These are phyloP conservation scores for Tausonia pullulans DNA, from an alignment of 1,284 basidiomycete species.

Conservation along the genomic window DNA sequence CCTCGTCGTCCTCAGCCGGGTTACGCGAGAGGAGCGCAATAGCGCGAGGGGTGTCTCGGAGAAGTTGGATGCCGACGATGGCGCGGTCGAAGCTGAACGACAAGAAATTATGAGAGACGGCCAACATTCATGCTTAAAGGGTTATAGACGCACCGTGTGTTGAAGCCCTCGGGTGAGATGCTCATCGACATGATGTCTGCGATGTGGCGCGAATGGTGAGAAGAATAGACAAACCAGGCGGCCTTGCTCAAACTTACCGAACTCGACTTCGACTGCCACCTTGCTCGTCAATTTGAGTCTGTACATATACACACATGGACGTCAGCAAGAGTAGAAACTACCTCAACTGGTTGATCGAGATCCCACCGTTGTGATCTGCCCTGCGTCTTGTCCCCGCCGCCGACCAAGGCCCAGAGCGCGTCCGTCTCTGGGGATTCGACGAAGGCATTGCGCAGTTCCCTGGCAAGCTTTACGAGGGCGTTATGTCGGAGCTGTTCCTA, in stretches of 20 bases:
- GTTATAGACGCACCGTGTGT: not conserved
- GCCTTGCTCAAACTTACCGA: constrained; percentile 12
- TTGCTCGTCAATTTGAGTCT: constrained; percentile 14
- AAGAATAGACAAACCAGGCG: not conserved
- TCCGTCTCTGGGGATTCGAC: constrained; percentile 6
- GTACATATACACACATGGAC: not conserved
- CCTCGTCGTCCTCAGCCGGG: not conserved
- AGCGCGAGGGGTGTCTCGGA: not conserved
- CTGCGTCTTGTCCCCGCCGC: not conserved
- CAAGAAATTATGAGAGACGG: not conserved
- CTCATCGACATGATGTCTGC: constrained; percentile 17
- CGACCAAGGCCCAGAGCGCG: constrained; percentile 8
- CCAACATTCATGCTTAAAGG: not conserved
- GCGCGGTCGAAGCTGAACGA: not conserved
- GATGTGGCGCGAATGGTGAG: too few species aligned
- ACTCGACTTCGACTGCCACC: constrained; percentile 19
- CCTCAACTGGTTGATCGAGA: not conserved
- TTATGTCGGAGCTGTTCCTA: constrained; percentile 15
- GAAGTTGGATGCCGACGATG: not conserved
- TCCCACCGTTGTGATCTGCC: not conserved
- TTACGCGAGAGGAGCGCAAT: not conserved
- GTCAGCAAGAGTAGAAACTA: not conserved
- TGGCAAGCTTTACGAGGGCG: constrained; percentile 12
- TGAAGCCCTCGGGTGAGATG: constrained; percentile 16
- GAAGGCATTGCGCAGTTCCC: constrained; percentile 12